phyloP scores from a whole-genome alignment of 805 yeast genomes.

The Lachancea waltii region DNA sequence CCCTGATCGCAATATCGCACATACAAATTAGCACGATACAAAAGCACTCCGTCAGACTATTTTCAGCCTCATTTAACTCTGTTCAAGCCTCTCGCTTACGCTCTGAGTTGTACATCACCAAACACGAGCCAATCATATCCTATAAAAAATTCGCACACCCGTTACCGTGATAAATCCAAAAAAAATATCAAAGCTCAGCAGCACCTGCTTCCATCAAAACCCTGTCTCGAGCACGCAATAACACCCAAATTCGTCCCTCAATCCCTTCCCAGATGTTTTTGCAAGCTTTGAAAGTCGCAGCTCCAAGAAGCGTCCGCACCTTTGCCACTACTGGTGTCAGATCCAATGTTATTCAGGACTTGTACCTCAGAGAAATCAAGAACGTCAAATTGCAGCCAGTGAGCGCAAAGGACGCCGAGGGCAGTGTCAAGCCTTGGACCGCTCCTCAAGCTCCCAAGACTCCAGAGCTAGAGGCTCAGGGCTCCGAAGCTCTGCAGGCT shows the following conservation, averaged over 20 bases:
- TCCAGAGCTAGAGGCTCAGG: constrained; percentile 66
- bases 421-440: constrained; percentile 75
- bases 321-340: constrained; percentile 34
- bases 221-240: background rate
- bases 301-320: constrained; percentile 12
- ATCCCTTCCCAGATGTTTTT: constrained; percentile 5
- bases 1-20: no score
- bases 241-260: no score
- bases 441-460: constrained; percentile 71
- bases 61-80: no score
- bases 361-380: constrained; percentile 81
- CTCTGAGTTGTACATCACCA: background rate
- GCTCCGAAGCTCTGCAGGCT: constrained; percentile 56
- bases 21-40: no score
- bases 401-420: constrained; percentile 66
- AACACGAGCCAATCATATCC: constrained; percentile 6
- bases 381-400: constrained; percentile 80
- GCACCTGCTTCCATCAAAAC: no score
- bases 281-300: constrained; percentile 6
- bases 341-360: constrained; percentile 65
- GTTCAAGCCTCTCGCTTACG: background rate
- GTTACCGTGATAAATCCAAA: background rate
- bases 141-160: constrained; percentile 2
- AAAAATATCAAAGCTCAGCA: no score
- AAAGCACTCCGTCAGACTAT: no score